Conservation (phyloP, 495 filamentous ascomycete species). For the Trichoderma asperelloides region DNA sequence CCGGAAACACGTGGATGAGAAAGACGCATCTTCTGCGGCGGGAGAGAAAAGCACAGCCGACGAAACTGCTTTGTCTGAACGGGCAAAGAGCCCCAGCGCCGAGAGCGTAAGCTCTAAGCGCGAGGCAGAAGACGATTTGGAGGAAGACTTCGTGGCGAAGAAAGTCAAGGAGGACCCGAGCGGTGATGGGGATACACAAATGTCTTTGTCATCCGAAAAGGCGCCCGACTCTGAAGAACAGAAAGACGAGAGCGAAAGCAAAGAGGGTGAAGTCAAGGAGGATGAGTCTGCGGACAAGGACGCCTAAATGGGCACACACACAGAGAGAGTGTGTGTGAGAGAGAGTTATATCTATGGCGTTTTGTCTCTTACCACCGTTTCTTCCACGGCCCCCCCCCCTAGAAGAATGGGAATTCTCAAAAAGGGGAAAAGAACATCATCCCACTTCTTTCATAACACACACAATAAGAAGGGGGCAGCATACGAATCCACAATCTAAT, state of each 20-base stretch:
- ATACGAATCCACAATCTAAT: no score
- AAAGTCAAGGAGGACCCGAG: conserved; percentile 30
- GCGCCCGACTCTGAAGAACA: not conserved
- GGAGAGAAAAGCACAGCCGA: not conserved
- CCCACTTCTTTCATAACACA: no score
- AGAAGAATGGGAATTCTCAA: no score
- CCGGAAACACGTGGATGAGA: conserved; percentile 22
- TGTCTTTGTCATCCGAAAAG: not conserved
- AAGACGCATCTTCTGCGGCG: not conserved
- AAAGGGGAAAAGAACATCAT: no score
- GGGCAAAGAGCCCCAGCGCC: not conserved
- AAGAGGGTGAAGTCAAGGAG: not conserved
- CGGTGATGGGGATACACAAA: conserved; percentile 11
- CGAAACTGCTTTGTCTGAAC: conserved; percentile 15
- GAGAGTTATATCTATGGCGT: no score
- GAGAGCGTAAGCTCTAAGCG: conserved; percentile 25
- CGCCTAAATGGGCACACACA: not conserved
- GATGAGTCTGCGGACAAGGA: not conserved
- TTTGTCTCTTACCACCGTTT: no score
- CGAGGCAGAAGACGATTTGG: conserved; percentile 36
- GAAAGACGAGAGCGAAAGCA: not conserved
- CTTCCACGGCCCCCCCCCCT: no score
- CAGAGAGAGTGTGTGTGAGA: no score
- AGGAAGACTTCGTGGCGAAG: conserved; percentile 18
- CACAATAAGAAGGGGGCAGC: no score